These are phyloP conservation scores for Alternaria arbusti DNA, from an alignment of 2,329 filamentous ascomycete genomes.

Conservation along the genomic window DNA sequence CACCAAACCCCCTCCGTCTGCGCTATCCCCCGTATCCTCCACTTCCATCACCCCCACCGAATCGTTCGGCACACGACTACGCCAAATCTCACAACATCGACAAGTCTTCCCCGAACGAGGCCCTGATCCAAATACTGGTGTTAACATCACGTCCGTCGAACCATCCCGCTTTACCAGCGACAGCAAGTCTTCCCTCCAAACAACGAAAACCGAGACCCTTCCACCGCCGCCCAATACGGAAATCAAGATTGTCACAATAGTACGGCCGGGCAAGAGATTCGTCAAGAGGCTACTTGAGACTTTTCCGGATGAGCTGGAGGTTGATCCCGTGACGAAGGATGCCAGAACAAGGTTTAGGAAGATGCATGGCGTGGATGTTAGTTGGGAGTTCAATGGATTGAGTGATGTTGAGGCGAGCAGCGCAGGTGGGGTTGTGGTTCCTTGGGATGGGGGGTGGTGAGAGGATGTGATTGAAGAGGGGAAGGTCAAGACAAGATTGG, in stretches of 20 bases:
- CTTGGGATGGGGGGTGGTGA: background rate
- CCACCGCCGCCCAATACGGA: conserved; percentile 14
- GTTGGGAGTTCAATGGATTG: conserved; percentile 41
- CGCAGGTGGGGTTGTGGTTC: background rate
- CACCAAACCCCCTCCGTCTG: background rate
- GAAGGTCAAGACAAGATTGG: background rate
- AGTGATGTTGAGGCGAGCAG: background rate
- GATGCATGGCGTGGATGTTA: conserved; percentile 40
- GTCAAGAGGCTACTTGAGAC: conserved; percentile 57
- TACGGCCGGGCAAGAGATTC: conserved; percentile 46
- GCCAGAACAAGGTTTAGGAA: conserved; percentile 42
- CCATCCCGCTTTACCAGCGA: background rate
- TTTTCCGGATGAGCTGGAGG: conserved; percentile 60
- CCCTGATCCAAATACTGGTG: background rate
- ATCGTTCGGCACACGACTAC: background rate
- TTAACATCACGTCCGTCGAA: rapidly evolving
- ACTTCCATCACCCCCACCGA: background rate
- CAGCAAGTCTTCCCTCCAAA: background rate
- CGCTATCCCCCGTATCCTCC: background rate
- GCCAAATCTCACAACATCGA: background rate
- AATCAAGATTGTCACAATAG: conserved; percentile 47
- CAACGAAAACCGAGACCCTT: background rate
- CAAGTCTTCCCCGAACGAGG: background rate
- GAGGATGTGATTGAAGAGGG: background rate
- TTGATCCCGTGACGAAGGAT: conserved; percentile 37